These are phyloP conservation scores for Eutrema salsugineum DNA, from an alignment of 441 rosid species.

Conservation along the genomic window DNA sequence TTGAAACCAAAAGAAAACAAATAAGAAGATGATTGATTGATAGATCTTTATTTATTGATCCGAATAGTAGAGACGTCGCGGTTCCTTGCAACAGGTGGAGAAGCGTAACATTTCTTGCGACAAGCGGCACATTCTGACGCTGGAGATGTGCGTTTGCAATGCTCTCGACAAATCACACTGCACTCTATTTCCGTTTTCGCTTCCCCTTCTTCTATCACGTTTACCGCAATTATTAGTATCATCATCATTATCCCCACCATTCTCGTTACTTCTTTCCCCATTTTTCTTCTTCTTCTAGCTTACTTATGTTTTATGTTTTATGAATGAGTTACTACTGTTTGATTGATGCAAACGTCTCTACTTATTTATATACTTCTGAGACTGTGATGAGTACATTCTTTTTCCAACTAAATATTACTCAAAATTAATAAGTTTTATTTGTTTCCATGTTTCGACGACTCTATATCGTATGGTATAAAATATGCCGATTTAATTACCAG, in stretches of 20 bases:
- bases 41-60: too few relatives aligned
- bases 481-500: not conserved
- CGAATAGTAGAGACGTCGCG: not conserved
- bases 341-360: not conserved
- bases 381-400: not conserved
- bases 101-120: not conserved
- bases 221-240: not conserved
- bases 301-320: not conserved
- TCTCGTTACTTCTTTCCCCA: conserved; percentile 5
- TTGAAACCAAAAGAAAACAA: not conserved
- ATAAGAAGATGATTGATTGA: not conserved
- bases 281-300: not conserved
- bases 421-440: not conserved
- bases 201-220: conserved; percentile 7
- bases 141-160: conserved; percentile 4
- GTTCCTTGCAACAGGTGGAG: conserved; percentile 12
- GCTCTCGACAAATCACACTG: conserved; percentile 9
- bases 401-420: not conserved
- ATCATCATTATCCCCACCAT: conserved; percentile 10
- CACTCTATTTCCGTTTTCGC: conserved; percentile 20
- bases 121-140: conserved; percentile 18
- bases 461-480: not conserved
- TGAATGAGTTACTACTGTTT: not conserved
- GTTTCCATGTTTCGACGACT: not conserved
- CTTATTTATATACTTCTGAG: conserved; percentile 5